A percentile compares a stretch with the other conserved stretches of the same genome.
Conservation (phyloP, 305 asterid genomes). For the Withania somnifera region DNA sequence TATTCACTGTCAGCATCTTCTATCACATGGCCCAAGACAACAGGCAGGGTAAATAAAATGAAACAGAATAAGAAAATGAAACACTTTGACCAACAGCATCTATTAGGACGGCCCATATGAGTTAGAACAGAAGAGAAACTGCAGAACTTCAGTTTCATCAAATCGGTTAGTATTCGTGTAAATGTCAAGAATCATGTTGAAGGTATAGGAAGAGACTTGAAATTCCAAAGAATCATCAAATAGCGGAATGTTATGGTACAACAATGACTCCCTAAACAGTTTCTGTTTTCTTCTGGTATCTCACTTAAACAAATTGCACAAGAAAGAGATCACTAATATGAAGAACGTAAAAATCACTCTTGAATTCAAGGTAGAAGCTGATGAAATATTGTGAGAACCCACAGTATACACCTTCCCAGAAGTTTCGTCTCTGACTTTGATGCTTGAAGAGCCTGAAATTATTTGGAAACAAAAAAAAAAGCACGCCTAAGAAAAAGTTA, state of each 20-base stretch:
- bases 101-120: not conserved
- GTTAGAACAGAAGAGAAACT: not conserved
- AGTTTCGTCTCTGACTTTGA: slow-evolving; percentile 26
- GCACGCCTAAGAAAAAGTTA: not conserved
- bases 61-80: not conserved
- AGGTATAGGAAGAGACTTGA: not conserved
- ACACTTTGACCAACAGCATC: not conserved
- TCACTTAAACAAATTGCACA: not conserved
- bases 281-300: not conserved
- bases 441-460: slow-evolving; percentile 32
- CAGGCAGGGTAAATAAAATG: not conserved
- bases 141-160: not conserved
- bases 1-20: not conserved
- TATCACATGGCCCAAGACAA: not conserved
- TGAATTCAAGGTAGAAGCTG: slow-evolving; percentile 4
- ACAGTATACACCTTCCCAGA: slow-evolving; percentile 21
- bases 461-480: not conserved
- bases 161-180: not conserved
- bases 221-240: not conserved
- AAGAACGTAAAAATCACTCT: not conserved
- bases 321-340: not conserved
- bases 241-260: not conserved
- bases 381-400: slow-evolving; percentile 21
- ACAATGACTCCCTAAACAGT: not conserved
- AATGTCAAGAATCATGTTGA: slow-evolving; percentile 1